Percentiles rank a stretch among this genome's conserved stretches.
Evolutionary conservation across 129 eudicot species (phyloP).

Genomic region (Flaveria robusta): DNA sequence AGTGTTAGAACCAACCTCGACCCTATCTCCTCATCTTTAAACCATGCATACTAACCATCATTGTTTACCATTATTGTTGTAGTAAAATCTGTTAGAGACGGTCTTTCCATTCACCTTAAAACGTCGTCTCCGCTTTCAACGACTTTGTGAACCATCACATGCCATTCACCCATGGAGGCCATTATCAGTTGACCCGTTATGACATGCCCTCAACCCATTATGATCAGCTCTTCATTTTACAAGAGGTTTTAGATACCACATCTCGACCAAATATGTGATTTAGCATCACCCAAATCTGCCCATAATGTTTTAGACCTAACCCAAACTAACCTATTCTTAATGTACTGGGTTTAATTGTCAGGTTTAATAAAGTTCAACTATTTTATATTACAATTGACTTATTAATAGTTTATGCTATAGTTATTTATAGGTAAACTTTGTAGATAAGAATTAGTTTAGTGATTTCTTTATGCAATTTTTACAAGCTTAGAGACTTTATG

Average conservation of each 20-base stretch:
- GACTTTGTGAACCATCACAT: background rate
- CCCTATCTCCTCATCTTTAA: too few relatives aligned
- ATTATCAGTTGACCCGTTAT: background rate
- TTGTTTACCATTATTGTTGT: too few relatives aligned
- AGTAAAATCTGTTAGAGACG: too few relatives aligned
- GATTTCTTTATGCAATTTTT: too few relatives aligned
- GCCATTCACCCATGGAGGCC: background rate
- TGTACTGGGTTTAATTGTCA: background rate
- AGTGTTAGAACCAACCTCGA: too few relatives aligned
- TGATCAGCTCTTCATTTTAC: background rate
- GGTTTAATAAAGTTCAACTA: background rate
- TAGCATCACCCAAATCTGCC: slow-evolving; percentile 2
- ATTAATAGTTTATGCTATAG: too few relatives aligned
- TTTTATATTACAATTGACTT: too few relatives aligned
- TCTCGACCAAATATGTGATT: background rate
- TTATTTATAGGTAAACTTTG: too few relatives aligned
- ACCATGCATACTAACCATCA: too few relatives aligned
- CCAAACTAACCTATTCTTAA: background rate
- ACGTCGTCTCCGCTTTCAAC: background rate
- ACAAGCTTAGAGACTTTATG: too few relatives aligned
- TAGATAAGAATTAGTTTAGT: too few relatives aligned
- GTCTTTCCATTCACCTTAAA: background rate
- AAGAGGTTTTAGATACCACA: background rate
- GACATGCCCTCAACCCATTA: background rate
- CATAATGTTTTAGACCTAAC: background rate